phyloP scores from a whole-genome alignment of 495 filamentous ascomycete species.

The Hypoxylon lienhwacheense region DNA sequence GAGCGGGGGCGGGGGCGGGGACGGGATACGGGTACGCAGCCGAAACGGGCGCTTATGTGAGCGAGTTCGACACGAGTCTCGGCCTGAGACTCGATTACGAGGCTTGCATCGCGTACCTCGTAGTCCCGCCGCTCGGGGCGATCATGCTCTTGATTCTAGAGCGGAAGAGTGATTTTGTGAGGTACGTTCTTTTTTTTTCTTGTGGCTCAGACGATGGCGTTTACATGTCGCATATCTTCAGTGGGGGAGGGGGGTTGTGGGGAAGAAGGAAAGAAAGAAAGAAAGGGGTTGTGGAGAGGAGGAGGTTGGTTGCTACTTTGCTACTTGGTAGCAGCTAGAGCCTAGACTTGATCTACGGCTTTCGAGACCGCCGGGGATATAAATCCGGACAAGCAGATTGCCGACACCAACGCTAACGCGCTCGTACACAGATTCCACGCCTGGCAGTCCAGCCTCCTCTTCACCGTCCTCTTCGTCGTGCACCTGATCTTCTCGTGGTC shows the following conservation, averaged over 20 bases:
- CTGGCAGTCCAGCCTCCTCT: constrained; percentile 90
- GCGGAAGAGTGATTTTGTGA: constrained; percentile 93
- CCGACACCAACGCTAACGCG: constrained; percentile 10
- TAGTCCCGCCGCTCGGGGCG: constrained; percentile 82
- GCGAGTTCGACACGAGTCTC: constrained; percentile 71
- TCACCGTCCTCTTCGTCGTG: constrained; percentile 79
- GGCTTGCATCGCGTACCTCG: constrained; percentile 86
- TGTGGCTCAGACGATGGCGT: too few species aligned
- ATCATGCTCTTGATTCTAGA: constrained; percentile 84
- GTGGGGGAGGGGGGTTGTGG: too few species aligned
- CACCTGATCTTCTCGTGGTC: constrained; percentile 88
- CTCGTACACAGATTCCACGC: constrained; percentile 75
- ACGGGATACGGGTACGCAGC: constrained; percentile 21
- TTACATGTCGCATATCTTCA: too few species aligned
- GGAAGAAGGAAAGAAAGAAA: too few species aligned
- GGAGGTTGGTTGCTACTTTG: neutral
- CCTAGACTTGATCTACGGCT: too few species aligned
- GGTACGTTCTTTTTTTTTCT: constrained; percentile 59
- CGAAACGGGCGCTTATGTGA: constrained; percentile 43
- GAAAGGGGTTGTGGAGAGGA: too few species aligned
- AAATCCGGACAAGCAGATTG: too few species aligned
- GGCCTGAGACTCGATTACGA: constrained; percentile 75
- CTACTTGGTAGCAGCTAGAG: neutral
- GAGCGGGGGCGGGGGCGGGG: too few species aligned
- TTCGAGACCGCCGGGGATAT: too few species aligned